phyloP scores from a whole-genome alignment of 2,329 filamentous ascomycete genomes.

The Chaetomiaceae sp. region DNA sequence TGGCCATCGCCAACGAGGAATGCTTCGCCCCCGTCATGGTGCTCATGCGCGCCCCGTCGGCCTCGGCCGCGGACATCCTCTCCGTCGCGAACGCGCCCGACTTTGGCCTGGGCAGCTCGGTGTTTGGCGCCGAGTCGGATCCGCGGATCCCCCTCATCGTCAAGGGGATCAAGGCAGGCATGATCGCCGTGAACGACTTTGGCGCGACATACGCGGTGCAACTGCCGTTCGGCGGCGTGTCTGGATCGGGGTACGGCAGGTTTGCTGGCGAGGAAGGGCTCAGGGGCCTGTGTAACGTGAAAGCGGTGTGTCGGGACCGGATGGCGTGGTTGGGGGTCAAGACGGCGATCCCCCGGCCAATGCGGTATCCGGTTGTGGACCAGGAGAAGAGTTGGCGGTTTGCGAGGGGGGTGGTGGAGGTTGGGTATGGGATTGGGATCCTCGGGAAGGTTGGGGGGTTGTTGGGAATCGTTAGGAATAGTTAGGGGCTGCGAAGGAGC shows the following conservation, averaged over 20 bases:
- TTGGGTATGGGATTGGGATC: conserved; percentile 50
- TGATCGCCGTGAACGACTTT: conserved; percentile 96
- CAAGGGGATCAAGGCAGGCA: conserved; percentile 68
- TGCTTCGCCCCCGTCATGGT: conserved; percentile 91
- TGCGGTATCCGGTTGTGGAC: conserved; percentile 75
- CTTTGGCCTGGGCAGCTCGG: conserved; percentile 83
- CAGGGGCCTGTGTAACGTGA: conserved; percentile 77
- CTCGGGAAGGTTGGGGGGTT: conserved; percentile 25
- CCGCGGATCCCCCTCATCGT: conserved; percentile 62
- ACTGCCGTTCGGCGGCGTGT: conserved; percentile 88
- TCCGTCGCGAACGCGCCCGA: conserved; percentile 74
- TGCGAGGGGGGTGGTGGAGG: conserved; percentile 54
- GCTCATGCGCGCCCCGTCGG: conserved; percentile 68
- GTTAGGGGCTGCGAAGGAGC: conserved; percentile 3
- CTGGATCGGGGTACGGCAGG: conserved; percentile 83
- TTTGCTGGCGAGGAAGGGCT: conserved; percentile 91
- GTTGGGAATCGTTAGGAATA: conserved; percentile 29
- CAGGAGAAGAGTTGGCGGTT: conserved; percentile 63
- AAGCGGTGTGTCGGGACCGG: conserved; percentile 78
- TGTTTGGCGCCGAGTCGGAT: conserved; percentile 68
- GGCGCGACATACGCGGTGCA: conserved; percentile 90
- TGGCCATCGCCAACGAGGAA: conserved; percentile 85
- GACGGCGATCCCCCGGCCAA: conserved; percentile 74
- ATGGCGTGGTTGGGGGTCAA: conserved; percentile 56
- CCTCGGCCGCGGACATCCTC: conserved; percentile 58